Evolutionary conservation across 2,329 filamentous ascomycete genomes (phyloP).

Genomic region (Lachnellula hyalina): DNA sequence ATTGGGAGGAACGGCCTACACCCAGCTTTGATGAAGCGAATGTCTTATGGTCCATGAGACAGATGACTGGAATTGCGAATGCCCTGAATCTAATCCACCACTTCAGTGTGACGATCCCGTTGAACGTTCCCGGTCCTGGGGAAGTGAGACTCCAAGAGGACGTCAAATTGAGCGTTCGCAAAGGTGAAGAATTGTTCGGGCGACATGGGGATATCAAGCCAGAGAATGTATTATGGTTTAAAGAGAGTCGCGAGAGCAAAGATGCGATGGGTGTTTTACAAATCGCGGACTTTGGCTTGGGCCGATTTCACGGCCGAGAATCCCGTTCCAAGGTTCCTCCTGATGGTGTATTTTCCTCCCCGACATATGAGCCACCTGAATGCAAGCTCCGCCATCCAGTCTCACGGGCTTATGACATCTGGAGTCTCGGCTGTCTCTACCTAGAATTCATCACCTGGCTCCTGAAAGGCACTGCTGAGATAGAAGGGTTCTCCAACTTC

Average conservation of each 20-base stretch:
- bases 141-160: constrained; percentile 3
- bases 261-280: constrained; percentile 20
- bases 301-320: constrained; percentile 31
- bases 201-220: constrained; percentile 35
- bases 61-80: constrained; percentile 27
- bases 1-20: constrained; percentile 19
- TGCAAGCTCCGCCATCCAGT: constrained; percentile 26
- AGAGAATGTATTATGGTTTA: constrained; percentile 31
- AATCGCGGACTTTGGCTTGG: constrained; percentile 32
- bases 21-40: constrained; percentile 14
- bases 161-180: constrained; percentile 3
- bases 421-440: constrained; percentile 34
- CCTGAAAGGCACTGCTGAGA: constrained; percentile 20
- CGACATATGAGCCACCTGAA: constrained; percentile 38
- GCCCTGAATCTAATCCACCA: constrained; percentile 26
- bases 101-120: constrained; percentile 12
- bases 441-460: constrained; percentile 36
- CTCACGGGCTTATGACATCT: constrained; percentile 35
- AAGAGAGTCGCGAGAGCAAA: constrained; percentile 11
- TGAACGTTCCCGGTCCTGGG: neutral
- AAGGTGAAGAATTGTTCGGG: constrained; percentile 26
- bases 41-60: constrained; percentile 26
- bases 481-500: constrained; percentile 12
- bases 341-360: constrained; percentile 11
- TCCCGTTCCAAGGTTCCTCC: constrained; percentile 28